Conservation (phyloP, 768 basidiomycete species). For the Rubroboletus satanas region DNA sequence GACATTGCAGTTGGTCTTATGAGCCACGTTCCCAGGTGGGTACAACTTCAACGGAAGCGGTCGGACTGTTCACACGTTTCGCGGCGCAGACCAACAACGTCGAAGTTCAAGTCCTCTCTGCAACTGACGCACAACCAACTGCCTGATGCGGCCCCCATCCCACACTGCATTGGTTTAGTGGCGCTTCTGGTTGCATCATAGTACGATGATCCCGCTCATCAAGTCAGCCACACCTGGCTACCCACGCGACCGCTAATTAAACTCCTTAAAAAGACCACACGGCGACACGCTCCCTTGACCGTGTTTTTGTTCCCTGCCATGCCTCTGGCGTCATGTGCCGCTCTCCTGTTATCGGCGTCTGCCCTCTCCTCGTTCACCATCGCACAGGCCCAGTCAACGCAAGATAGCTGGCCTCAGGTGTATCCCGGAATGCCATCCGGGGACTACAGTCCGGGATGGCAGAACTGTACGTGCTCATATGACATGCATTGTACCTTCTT, state of each 20-base stretch:
- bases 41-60: conserved; percentile 5
- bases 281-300: background rate
- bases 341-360: background rate
- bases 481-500: background rate
- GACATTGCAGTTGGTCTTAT: background rate
- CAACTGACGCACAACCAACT: background rate
- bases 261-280: background rate
- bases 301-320: background rate
- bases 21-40: background rate
- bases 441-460: conserved; percentile 55
- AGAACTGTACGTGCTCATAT: conserved; percentile 43
- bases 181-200: background rate
- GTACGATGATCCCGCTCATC: background rate
- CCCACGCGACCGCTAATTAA: background rate
- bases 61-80: background rate
- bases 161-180: background rate
- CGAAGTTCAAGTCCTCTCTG: background rate
- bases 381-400: background rate
- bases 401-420: conserved; percentile 33
- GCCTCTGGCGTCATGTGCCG: background rate
- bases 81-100: background rate
- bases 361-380: background rate
- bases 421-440: conserved; percentile 43
- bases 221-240: background rate
- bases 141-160: background rate